Evolutionary conservation across 352 stramenopile genomes (phyloP).

Genomic region (Phytophthora europaea): DNA sequence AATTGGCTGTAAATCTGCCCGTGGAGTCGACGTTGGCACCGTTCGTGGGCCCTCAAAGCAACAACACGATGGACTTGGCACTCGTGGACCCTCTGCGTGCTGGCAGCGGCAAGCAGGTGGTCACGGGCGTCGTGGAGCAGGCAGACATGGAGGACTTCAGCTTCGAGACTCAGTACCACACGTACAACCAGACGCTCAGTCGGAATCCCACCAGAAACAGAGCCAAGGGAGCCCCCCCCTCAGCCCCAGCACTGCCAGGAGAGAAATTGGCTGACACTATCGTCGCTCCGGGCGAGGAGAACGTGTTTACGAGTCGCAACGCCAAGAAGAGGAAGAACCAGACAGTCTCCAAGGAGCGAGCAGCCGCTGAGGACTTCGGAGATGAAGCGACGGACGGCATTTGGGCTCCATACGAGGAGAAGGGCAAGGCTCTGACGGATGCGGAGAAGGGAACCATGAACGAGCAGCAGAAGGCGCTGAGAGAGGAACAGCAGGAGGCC

Average conservation of each 20-base stretch:
- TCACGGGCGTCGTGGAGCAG: constrained; percentile 82
- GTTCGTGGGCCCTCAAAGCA: constrained; percentile 50
- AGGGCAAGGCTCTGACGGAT: constrained; percentile 53
- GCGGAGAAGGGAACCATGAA: constrained; percentile 60
- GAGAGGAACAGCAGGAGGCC: constrained; percentile 61
- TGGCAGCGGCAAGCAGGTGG: constrained; percentile 75
- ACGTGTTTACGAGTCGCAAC: constrained; percentile 54
- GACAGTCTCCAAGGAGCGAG: constrained; percentile 43
- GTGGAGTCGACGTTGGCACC: constrained; percentile 73
- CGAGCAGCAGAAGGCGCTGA: constrained; percentile 62
- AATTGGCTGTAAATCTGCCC: constrained; percentile 73
- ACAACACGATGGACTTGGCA: constrained; percentile 8
- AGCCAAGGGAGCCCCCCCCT: constrained; percentile 37
- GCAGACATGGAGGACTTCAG: constrained; percentile 78
- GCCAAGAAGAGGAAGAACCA: constrained; percentile 57
- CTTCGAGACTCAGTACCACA: constrained; percentile 88
- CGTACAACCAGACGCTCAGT: constrained; percentile 62
- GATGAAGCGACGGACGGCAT: constrained; percentile 55
- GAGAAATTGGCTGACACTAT: constrained; percentile 36
- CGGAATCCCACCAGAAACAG: constrained; percentile 38
- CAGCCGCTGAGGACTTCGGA: constrained; percentile 55
- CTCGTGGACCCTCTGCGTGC: constrained; percentile 43
- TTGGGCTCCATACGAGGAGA: constrained; percentile 75
- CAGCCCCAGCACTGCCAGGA: constrained; percentile 33
- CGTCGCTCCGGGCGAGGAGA: constrained; percentile 27